A percentile compares a stretch with the other conserved stretches of the same genome.
Evolutionary conservation across 1,139 yeast species (phyloP).

Genomic region (Eremothecium cymbalariae): DNA sequence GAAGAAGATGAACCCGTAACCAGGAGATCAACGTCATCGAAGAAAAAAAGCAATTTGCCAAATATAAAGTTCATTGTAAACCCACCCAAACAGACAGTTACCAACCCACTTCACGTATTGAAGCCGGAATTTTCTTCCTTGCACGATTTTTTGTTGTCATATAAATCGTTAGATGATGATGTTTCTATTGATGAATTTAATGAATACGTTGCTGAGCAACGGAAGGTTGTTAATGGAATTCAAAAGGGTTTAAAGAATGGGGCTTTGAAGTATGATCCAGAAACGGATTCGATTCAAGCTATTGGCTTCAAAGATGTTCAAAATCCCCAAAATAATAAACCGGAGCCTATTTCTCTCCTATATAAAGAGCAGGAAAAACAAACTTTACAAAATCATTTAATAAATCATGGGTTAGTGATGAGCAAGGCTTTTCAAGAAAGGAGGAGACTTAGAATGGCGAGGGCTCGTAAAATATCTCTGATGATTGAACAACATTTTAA

Average conservation of each 20-base stretch:
- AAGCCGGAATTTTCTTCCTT: constrained; percentile 37
- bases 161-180: constrained; percentile 53
- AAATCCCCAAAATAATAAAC: constrained; percentile 33
- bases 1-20: constrained; percentile 23
- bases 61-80: constrained; percentile 40
- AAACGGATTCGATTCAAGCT: constrained; percentile 38
- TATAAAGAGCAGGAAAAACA: constrained; percentile 36
- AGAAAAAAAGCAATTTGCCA: constrained; percentile 24
- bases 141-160: constrained; percentile 42
- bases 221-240: constrained; percentile 39
- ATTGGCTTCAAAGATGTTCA: constrained; percentile 38
- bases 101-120: constrained; percentile 68
- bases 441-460: constrained; percentile 56
- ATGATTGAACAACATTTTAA: constrained; percentile 86
- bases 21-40: constrained; percentile 18
- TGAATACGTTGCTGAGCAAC: constrained; percentile 42
- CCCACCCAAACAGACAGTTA: constrained; percentile 53
- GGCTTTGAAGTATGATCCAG: constrained; percentile 39
- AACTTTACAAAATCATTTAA: constrained; percentile 63
- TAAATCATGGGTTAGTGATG: constrained; percentile 67
- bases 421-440: constrained; percentile 65
- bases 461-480: constrained; percentile 64
- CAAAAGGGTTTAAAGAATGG: constrained; percentile 48
- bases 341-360: constrained; percentile 27
- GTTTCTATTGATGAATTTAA: constrained; percentile 39